Percentiles rank a stretch among this genome's conserved stretches.
Conservation (phyloP, 2,329 filamentous ascomycete species). For the Cercospora beticola region DNA sequence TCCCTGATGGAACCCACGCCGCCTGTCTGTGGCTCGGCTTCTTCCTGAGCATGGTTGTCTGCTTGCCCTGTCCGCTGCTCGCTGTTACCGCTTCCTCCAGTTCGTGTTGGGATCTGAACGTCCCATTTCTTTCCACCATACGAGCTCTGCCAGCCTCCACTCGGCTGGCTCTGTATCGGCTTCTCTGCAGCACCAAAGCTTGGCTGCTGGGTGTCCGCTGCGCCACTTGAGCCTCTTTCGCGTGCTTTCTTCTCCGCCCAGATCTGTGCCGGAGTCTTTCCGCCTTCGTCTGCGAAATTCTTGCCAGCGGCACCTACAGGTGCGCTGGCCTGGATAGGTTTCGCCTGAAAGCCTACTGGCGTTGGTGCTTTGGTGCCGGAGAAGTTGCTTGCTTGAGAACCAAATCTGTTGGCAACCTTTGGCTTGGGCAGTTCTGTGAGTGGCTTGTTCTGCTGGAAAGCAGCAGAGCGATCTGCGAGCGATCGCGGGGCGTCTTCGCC, state of each 20-base stretch:
- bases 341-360: slow-evolving; percentile 66
- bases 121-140: slow-evolving; percentile 90
- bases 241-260: slow-evolving; percentile 98
- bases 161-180: slow-evolving; percentile 66
- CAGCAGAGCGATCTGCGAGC: slow-evolving; percentile 72
- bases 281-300: slow-evolving; percentile 90
- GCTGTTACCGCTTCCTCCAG: slow-evolving; percentile 59
- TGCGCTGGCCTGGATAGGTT: slow-evolving; percentile 52
- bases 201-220: slow-evolving; percentile 50
- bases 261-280: slow-evolving; percentile 92
- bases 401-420: slow-evolving; percentile 89
- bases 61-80: slow-evolving; percentile 63
- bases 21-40: slow-evolving; percentile 55
- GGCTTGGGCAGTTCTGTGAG: slow-evolving; percentile 89
- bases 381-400: slow-evolving; percentile 66
- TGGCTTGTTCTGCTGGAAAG: slow-evolving; percentile 73
- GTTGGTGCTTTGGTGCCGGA: slow-evolving; percentile 85
- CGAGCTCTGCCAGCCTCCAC: slow-evolving; percentile 88
- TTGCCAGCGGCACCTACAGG: slow-evolving; percentile 79
- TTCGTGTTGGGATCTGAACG: slow-evolving; percentile 72
- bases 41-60: slow-evolving; percentile 45
- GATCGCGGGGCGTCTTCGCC: slow-evolving; percentile 57
- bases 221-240: slow-evolving; percentile 61
- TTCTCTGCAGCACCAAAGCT: slow-evolving; percentile 38
- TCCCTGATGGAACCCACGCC: slow-evolving; percentile 75